phyloP scores from a whole-genome alignment of 768 basidiomycete genomes.

The Lepiota venenata region DNA sequence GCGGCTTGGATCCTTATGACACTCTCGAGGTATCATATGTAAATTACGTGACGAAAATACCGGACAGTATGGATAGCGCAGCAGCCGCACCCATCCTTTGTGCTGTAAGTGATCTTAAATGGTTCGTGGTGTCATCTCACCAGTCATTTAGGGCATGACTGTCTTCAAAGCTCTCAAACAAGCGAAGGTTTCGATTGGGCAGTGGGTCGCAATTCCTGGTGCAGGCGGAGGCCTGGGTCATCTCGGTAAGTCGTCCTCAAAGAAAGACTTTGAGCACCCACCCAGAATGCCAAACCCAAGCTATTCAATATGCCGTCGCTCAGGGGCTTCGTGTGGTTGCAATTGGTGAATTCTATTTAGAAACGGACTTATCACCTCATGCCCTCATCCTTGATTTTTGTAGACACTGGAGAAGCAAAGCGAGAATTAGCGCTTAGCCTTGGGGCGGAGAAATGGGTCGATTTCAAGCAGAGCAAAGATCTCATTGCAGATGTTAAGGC shows the following conservation, averaged over 20 bases:
- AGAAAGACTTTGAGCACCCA: not conserved
- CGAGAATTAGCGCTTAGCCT: slow-evolving; percentile 52
- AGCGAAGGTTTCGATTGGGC: slow-evolving; percentile 56
- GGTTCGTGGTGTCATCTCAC: not conserved
- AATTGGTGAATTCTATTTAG: slow-evolving; percentile 37
- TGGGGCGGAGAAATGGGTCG: slow-evolving; percentile 76
- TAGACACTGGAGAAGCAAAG: slow-evolving; percentile 79
- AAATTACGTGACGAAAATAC: slow-evolving; percentile 75
- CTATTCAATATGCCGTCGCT: slow-evolving; percentile 75
- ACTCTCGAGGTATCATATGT: slow-evolving; percentile 58
- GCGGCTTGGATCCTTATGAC: not conserved
- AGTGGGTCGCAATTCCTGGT: slow-evolving; percentile 76
- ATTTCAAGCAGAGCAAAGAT: slow-evolving; percentile 68
- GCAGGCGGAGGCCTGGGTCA: slow-evolving; percentile 84
- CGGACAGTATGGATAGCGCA: slow-evolving; percentile 58
- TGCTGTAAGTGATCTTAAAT: slow-evolving; percentile 44
- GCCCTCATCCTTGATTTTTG: slow-evolving; percentile 1
- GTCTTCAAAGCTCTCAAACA: slow-evolving; percentile 85
- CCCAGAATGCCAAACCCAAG: slow-evolving; percentile 22
- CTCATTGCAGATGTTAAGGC: slow-evolving; percentile 63
- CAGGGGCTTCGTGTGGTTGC: slow-evolving; percentile 84
- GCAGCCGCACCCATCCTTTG: slow-evolving; percentile 76
- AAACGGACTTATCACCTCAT: not conserved
- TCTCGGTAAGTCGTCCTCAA: slow-evolving; percentile 43
- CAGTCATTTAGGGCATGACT: slow-evolving; percentile 58